Conservation (phyloP, 2,329 filamentous ascomycete genomes). For the Aureobasidium sp. region DNA sequence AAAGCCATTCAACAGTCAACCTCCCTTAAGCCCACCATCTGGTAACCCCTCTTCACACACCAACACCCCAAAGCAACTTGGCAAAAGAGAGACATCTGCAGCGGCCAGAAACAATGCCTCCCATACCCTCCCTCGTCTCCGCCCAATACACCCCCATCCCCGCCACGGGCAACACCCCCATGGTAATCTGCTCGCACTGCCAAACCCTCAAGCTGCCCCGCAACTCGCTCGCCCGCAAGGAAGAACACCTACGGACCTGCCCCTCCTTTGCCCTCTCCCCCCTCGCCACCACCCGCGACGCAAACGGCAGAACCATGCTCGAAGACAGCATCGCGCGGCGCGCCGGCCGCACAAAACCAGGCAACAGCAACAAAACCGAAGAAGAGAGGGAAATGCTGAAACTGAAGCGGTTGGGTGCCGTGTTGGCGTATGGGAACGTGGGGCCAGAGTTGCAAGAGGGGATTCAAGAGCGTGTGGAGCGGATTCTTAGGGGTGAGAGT, state of each 20-base stretch:
- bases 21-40: too few relatives aligned
- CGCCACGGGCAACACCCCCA: background rate
- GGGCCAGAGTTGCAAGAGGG: background rate
- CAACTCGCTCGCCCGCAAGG: background rate
- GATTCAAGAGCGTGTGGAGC: background rate
- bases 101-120: background rate
- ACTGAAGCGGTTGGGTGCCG: background rate
- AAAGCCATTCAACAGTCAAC: too few relatives aligned
- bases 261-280: background rate
- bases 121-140: background rate
- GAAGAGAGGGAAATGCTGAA: background rate
- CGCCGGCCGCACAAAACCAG: background rate
- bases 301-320: background rate
- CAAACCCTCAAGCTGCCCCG: background rate
- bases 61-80: too few relatives aligned
- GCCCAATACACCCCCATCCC: background rate
- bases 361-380: background rate
- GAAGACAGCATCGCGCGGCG: background rate
- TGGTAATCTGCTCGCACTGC: slow-evolving; percentile 3
- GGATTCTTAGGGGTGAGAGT: background rate
- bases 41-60: background rate
- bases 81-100: background rate
- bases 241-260: background rate
- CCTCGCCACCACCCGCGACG: background rate
- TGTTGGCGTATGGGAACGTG: background rate